These are phyloP conservation scores for Cercospora beticola DNA, from an alignment of 2,329 filamentous ascomycete genomes.

Conservation along the genomic window DNA sequence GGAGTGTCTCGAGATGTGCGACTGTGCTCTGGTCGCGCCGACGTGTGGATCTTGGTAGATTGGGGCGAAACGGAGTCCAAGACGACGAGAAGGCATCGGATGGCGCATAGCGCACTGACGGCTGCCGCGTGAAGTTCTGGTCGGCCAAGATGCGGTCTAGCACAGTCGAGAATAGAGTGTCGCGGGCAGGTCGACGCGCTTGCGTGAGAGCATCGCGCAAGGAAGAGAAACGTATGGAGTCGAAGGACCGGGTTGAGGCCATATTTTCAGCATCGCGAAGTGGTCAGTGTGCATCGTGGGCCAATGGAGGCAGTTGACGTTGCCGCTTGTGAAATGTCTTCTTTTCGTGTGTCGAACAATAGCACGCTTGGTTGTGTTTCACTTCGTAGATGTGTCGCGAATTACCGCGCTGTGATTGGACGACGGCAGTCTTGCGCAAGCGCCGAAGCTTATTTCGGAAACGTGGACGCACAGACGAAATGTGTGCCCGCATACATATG, in stretches of 20 bases:
- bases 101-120: conserved; percentile 22
- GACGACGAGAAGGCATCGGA: not conserved
- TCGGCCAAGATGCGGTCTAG: conserved; percentile 11
- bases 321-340: conserved; percentile 22
- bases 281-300: conserved; percentile 6
- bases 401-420: not conserved
- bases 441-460: not conserved
- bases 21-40: conserved; percentile 14
- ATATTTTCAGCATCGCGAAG: conserved; percentile 1
- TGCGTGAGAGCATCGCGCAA: conserved; percentile 21
- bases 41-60: conserved; percentile 17
- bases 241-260: conserved; percentile 10
- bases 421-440: not conserved
- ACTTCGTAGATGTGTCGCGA: not conserved
- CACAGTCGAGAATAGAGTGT: conserved; percentile 23
- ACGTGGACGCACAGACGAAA: conserved; percentile 5
- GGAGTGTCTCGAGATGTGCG: conserved; percentile 11
- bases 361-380: conserved; percentile 5
- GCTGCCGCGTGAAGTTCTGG: conserved; percentile 7
- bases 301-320: conserved; percentile 20
- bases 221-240: conserved; percentile 19
- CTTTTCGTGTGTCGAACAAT: conserved; percentile 23
- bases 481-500: not conserved
- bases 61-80: conserved; percentile 18
- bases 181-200: conserved; percentile 23